Evolutionary conservation across 768 basidiomycete species (phyloP), one percentile per base, ranked within the genome.

Genomic region (Amanita phalloides): DNA sequence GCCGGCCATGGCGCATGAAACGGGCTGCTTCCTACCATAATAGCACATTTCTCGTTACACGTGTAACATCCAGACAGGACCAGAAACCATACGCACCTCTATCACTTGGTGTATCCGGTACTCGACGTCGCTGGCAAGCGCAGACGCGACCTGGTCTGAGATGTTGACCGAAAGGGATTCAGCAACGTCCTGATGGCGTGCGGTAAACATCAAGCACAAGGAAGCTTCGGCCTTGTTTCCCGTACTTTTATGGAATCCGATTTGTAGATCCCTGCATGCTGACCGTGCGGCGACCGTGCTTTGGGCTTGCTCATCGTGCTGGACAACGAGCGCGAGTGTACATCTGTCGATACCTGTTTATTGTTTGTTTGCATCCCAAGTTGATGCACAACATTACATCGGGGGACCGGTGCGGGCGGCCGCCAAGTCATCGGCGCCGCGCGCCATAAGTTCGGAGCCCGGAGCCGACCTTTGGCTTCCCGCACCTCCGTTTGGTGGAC

Each of bases 31-130:
- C 95, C 86, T 94, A 69, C 38, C 56, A 50, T 26, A 20, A 51
- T 53, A 42, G 45, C 28, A 33, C 45, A 45, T 48, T 53, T 41
- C 21, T 38, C 17, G 33, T 23, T 26, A 37, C 35, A 48, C 14
- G n/a, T 26, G 23, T 23, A 35, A 21, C 21, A 23, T 26, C 49
- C 17, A 4, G 20, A 25, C 20, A 60, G 71, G 39, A 56, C 9
- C 25, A 25, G 10, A 26, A 30, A n/a, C 5, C 28, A 30, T 3
- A 33, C 44, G 13, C 6, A 90, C 91, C 78, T 96, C 90, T 58
- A 95, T 78, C 38, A 98, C 86, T 63, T 98, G 90, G 66, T 95
- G 91, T 63, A 97, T 79, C 54, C 96, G 76, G 68, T 97, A 97
- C 63, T 98, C 96, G 38, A 97, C 91, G 71, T 99, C 96, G 59